Evolutionary conservation across 441 rosid genomes (phyloP), one percentile per base, ranked within the genome.

Genomic region (Gossypium davidsonii): DNA sequence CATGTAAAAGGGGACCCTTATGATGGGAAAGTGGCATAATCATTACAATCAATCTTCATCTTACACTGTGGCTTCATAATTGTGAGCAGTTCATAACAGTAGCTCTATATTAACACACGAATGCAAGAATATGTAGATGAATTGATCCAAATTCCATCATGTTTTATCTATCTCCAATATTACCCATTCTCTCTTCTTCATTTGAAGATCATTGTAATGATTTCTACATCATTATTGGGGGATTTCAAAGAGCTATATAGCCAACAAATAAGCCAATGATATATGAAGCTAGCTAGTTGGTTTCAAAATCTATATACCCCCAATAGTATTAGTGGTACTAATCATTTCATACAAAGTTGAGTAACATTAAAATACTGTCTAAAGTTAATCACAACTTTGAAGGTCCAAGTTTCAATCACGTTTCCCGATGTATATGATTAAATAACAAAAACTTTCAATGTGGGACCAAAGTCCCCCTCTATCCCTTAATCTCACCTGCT

Each of bases 311-410:
- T 25, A 0, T 48, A 67, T 20, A 56, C 70, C 39, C 58, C 49
- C 9, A 57, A 67, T 7, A n/a, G 44, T 4, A 51, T 8, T 57
- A 76, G 83, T 81, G 81, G 37, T 31, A 25, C 79, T 72, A 79
- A 77, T 83, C 80, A 83, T 79, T 10, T 39, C 85, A 76, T 37
- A 44, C 67, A 76, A 70, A 52, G 80, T 78, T 42, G 64, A 74
- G 71, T 31, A 52, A 5, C 72, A 34, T 6, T 55, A 52, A 46
- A 62, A 37, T 66, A 73, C 8, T 53, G 70, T 26, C 61, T 58
- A 82, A 78, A 80, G 81, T 46, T 78, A 61, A 79, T 53, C 72
- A 46, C 82, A 76, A 76, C 73, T 78, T 65, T 62, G 65, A 73
- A 80, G 79, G 80, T 70, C 67, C 66, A 77, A n/a, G 57, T 68